Evolutionary conservation across 2,329 filamentous ascomycete species (phyloP), one percentile per base, ranked within the genome.

Genomic region (Myrmaecium sp.): DNA sequence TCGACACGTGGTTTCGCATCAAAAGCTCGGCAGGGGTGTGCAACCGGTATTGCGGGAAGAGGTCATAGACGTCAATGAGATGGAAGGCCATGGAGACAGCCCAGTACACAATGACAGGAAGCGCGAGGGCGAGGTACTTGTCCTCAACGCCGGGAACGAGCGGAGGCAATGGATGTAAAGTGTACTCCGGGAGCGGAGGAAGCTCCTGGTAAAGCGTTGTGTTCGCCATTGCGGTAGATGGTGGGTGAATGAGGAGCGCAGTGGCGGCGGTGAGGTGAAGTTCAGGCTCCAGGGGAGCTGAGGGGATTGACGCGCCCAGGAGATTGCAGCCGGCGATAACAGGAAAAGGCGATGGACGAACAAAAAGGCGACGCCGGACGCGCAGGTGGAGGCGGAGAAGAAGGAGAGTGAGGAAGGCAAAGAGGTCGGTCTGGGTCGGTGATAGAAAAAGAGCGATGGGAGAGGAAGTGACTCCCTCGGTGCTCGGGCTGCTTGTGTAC

Each of bases 21-120:
- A 74, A 50, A 35, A 95, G 77, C 54, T 95, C 86, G 27, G 82
- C 83, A 9, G 89, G 89, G 0, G 89, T 95, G 56, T 98, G 89
- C 21, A 98, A 64, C 35, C 89, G 77, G 56, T 95, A 94, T 43
- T 91, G 71, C 11, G 84, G 75, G 50, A 86, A 92, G 19, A 86
- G 58, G 51, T 94, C 81, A 55, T 74, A 74, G 31, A 73, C 61
- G 55, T 98, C 89, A 44, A 95, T 73, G 39, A 74, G 46, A 60
- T 95, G 86, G 59, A 92, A 98, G 47, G 86, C 57, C 49, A 80
- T 55, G 12, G 86, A 95, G 17, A 91, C 57, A 13, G 59, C 55
- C 89, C 89, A 98, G 64, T 98, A 98, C 31, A 76, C 78, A 41
- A 81, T 49, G 33, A 94, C 66, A 16, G 84, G 84, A 9, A 78